A percentile compares a stretch with the other conserved stretches of the same genome.
Conservation (phyloP, 2,329 filamentous ascomycete species). For the Colletotrichum sojae region DNA sequence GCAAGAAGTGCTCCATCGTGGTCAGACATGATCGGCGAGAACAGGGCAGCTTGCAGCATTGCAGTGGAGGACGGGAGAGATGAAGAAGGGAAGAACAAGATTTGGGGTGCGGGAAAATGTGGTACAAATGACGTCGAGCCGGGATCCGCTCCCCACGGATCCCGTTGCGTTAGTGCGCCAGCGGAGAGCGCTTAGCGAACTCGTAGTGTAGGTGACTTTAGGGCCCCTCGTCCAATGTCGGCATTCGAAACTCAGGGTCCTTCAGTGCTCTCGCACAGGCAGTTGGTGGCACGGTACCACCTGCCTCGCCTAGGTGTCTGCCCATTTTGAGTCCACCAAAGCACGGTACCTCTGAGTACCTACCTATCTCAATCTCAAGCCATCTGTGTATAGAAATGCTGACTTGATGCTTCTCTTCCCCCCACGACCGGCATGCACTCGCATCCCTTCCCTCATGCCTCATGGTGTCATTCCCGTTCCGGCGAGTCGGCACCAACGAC, state of each 20-base stretch:
- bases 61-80: constrained; percentile 5
- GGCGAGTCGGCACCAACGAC: constrained; percentile 49
- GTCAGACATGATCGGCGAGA: constrained; percentile 19
- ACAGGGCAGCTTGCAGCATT: neutral
- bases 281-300: too few species aligned
- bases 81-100: constrained; percentile 1
- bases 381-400: too few species aligned
- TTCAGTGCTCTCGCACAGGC: neutral
- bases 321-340: too few species aligned
- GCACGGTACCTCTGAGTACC: too few species aligned
- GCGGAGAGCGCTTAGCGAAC: neutral
- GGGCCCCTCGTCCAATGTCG: constrained; percentile 23
- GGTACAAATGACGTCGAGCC: constrained; percentile 34
- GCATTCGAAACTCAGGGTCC: constrained; percentile 1
- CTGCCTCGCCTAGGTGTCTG: too few species aligned
- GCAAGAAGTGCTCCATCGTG: constrained; percentile 1
- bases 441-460: too few species aligned
- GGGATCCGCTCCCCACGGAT: constrained; percentile 4
- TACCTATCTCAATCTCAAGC: too few species aligned
- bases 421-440: too few species aligned
- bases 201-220: neutral
- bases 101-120: constrained; percentile 18
- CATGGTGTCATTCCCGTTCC: constrained; percentile 35
- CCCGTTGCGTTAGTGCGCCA: neutral
- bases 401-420: too few species aligned